Percentiles rank a stretch among this genome's conserved stretches.
Conservation (phyloP, 78 protist genomes). For the Trichosphaerium sp. region DNA sequence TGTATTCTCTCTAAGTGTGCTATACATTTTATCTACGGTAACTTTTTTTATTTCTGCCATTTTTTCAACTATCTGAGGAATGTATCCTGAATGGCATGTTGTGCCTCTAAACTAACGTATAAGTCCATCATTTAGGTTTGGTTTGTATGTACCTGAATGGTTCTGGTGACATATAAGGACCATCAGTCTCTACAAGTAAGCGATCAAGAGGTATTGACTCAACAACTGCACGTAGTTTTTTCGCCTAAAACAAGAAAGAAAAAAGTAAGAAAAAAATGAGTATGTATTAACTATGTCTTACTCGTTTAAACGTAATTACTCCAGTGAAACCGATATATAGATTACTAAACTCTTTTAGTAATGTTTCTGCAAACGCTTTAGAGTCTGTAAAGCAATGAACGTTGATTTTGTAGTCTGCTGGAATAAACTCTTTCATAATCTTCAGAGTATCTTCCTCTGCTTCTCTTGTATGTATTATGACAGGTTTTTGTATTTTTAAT, state of each 20-base stretch:
- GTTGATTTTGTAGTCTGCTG: constrained; percentile 45
- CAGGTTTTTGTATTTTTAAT: constrained; percentile 29
- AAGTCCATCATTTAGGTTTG: neutral
- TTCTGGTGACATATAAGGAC: constrained; percentile 70
- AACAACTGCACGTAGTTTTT: constrained; percentile 31
- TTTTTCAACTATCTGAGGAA: constrained; percentile 50
- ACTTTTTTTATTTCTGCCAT: constrained; percentile 38
- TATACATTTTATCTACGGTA: constrained; percentile 8
- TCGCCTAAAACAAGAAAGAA: no score
- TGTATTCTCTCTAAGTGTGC: no score
- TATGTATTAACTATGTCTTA: no score
- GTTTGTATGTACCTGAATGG: constrained; percentile 32
- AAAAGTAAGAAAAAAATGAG: no score
- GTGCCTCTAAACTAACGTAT: neutral
- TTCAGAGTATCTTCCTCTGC: constrained; percentile 63
- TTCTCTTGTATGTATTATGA: constrained; percentile 64
- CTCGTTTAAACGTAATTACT: constrained; percentile 37
- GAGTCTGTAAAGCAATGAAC: constrained; percentile 61
- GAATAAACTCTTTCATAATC: constrained; percentile 27
- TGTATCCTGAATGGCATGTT: constrained; percentile 59
- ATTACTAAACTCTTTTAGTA: constrained; percentile 39
- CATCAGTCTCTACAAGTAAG: constrained; percentile 66
- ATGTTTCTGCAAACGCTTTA: constrained; percentile 7
- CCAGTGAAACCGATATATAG: constrained; percentile 74
- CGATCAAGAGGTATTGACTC: constrained; percentile 42